Evolutionary conservation across 208 protist genomes (phyloP), one percentile per base, ranked within the genome.

Genomic region (Novymonas esmeraldas): DNA sequence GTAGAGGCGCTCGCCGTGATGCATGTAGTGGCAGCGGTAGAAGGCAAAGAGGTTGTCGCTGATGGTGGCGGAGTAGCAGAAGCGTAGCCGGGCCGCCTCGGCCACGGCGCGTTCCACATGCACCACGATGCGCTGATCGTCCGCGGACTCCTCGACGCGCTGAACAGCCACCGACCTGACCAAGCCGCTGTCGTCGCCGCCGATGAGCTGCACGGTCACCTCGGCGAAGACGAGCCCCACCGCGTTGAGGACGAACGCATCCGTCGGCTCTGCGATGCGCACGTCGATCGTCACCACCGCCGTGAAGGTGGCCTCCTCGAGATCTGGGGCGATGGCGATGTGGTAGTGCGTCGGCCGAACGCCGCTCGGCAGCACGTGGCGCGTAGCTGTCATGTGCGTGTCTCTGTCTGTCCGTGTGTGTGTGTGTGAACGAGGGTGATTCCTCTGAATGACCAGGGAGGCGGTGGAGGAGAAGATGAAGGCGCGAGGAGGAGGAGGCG

Each of bases 21-120:
- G 62, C 26, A 61, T 87, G 81, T 98, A 99, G 73, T 89, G 80
- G 64, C 83, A 90, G 34, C 96, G 81, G 81, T 99, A 98, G 74
- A 98, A 98, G 3, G 92, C 96, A 31, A 78, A 70, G 57, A 98
- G 69, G 31, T 92, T 90, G 48, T 98, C 96, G 68, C 95, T 98
- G 6, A 98, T 87, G 16, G 81, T 82, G 63, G 94, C 98, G 14
- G 57, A 75, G 71, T 96, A 99, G 45, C 73, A 54, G 38, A 99
- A 85, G 18, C 46, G 52, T 5, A 99, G 73, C 52, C 68, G 61
- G 29, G 70, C 62, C 1, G 70, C 68, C 10, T 76, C 18, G 18
- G 39, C 55, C 28, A 89, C 51, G 2, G 69, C 18, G 7, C 4
- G 16, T 14, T 51, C 56, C 3, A 74, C 42, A 22, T 54, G 69